phyloP scores from a whole-genome alignment of 139 green algal species.

The Tetratostichococcus sp. region DNA sequence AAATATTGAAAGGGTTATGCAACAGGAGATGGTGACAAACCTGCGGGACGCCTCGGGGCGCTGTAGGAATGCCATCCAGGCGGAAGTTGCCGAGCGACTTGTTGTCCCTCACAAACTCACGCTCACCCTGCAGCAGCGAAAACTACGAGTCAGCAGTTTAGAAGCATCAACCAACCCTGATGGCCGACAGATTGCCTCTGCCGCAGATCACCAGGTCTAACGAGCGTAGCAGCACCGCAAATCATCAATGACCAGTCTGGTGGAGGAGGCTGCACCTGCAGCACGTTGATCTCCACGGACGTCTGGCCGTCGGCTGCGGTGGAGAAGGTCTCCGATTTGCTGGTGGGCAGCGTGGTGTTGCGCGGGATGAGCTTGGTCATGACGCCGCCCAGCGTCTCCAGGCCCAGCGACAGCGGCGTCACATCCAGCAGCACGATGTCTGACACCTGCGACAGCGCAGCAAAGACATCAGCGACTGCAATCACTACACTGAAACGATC shows the following conservation, averaged over 20 bases:
- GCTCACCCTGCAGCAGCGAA: conserved; percentile 54
- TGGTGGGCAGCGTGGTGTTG: conserved; percentile 97
- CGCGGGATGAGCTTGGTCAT: conserved; percentile 96
- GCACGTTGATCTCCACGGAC: conserved; percentile 96
- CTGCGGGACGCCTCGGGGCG: conserved; percentile 85
- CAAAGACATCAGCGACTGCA: no score
- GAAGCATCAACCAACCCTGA: no score
- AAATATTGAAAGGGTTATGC: no score
- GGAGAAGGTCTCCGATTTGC: conserved; percentile 95
- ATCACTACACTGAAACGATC: no score
- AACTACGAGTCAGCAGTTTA: no score
- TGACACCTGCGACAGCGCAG: no score
- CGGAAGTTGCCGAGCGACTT: conserved; percentile 95
- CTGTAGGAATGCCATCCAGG: conserved; percentile 95
- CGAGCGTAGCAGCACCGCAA: no score
- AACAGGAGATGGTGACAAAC: no score
- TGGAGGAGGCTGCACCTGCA: no score
- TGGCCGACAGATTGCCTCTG: no score
- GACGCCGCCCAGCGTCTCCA: conserved; percentile 96
- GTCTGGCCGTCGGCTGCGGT: conserved; percentile 95
- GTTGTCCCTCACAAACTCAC: conserved; percentile 93
- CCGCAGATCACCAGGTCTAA: no score
- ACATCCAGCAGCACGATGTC: conserved; percentile 99
- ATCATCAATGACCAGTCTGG: no score
- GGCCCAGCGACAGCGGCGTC: conserved; percentile 90